These are phyloP conservation scores for Saksenaea oblongispora DNA, from an alignment of 371 early-diverging fungal genomes.

Conservation along the genomic window DNA sequence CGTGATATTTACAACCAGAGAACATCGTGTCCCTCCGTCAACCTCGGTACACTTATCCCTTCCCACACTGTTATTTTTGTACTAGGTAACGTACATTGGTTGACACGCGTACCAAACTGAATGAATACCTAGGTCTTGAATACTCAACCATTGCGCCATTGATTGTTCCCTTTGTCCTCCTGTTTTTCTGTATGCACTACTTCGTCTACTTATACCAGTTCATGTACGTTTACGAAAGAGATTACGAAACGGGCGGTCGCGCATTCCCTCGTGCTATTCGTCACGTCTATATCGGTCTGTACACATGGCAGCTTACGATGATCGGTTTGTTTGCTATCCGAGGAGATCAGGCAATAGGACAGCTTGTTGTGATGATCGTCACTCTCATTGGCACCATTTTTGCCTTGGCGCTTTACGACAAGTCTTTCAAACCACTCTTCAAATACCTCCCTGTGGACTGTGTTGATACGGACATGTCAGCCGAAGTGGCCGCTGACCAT, in stretches of 20 bases:
- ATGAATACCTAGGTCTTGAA: constrained; percentile 56
- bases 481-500: not conserved
- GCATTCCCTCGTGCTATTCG: constrained; percentile 69
- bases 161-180: constrained; percentile 71
- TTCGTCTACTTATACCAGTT: constrained; percentile 82
- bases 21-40: constrained; percentile 39
- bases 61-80: constrained; percentile 70
- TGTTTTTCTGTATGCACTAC: constrained; percentile 75
- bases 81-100: constrained; percentile 25
- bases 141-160: constrained; percentile 84
- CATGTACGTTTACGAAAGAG: constrained; percentile 70
- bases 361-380: constrained; percentile 56
- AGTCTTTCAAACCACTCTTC: constrained; percentile 66
- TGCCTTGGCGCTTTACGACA: constrained; percentile 58
- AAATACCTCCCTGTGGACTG: constrained; percentile 60
- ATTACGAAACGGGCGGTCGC: constrained; percentile 67
- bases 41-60: constrained; percentile 57
- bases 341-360: constrained; percentile 38
- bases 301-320: constrained; percentile 69
- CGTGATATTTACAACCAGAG: constrained; percentile 65
- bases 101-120: not conserved
- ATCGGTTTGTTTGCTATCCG: constrained; percentile 70
- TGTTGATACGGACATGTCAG: not conserved
- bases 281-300: constrained; percentile 71
- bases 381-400: constrained; percentile 50